A percentile compares a stretch with the other conserved stretches of the same genome.
Conservation (phyloP, 2,329 filamentous ascomycete species). For the Arachnomyces sp. region DNA sequence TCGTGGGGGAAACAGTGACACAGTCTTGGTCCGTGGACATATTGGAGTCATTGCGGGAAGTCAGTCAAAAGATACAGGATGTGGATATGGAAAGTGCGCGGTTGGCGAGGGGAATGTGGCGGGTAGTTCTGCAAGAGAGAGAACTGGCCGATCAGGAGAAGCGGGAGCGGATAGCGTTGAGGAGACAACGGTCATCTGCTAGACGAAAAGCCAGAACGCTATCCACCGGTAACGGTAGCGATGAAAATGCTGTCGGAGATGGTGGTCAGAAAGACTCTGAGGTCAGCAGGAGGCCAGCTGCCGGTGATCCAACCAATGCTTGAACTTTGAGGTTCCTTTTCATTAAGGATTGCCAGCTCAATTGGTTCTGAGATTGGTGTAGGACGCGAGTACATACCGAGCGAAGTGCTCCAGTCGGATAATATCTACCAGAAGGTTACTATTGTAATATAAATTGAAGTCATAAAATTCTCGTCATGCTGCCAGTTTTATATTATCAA, state of each 20-base stretch:
- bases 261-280: too few relatives aligned
- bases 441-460: conserved; percentile 9
- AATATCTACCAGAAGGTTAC: conserved; percentile 3
- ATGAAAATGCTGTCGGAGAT: neutral
- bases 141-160: conserved; percentile 26
- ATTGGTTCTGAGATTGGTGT: too few relatives aligned
- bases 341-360: too few relatives aligned
- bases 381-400: too few relatives aligned
- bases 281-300: too few relatives aligned
- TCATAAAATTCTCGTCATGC: conserved; percentile 30
- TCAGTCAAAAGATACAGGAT: conserved; percentile 17
- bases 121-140: conserved; percentile 32
- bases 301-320: too few relatives aligned
- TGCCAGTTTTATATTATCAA: conserved; percentile 67
- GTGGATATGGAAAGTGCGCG: conserved; percentile 22
- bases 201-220: too few relatives aligned
- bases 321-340: too few relatives aligned
- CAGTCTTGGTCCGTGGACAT: conserved; percentile 20
- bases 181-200: conserved; percentile 16
- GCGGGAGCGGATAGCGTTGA: conserved; percentile 13
- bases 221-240: neutral
- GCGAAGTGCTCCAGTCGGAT: conserved; percentile 1
- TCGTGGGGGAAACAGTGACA: conserved; percentile 19
- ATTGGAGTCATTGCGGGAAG: conserved; percentile 14
- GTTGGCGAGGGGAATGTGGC: conserved; percentile 31